Base-by-base conservation (phyloP, 805 yeast genomes). In the Hanseniaspora guilliermondii region DNA sequence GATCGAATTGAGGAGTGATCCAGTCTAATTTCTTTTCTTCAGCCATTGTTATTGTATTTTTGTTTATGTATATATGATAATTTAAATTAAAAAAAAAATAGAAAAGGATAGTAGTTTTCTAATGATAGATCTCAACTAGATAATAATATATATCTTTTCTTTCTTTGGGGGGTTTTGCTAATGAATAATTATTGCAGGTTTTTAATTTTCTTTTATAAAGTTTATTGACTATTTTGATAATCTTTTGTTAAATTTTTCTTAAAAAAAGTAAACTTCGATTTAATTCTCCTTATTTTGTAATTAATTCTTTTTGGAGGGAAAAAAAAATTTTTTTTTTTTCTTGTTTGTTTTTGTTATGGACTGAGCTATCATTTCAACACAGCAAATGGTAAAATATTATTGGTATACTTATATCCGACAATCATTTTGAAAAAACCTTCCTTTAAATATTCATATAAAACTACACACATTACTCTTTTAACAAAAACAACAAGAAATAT, bases 1-100 rank as follows among this genome's bases (percentile, higher is more conserved):
- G 84, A 72, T 86, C 95, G 75, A 85, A 85, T 58, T 84, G 85
- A 66, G 80, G 82, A 56, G 84, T 81, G 64, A 73, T 77, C 62
- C 79, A 69, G 62, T 55, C 57, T 36, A 55, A 44, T 44, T 52
- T 52, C 17, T 52, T 35, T 37, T 52, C 55, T 42, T 52, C 55
- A 30, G 55, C 41, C 55, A 52, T 52, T 52, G 14, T 50, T 16
- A 16, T 17, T 27, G 17, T 33, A 25, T 41, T 14, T 36, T 40
- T n/a, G n/a, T 25, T 16, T 49, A 40, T 40, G 16, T 17, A 4
- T 11, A 25, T 22, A 39, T 21, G 21, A 22, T 24, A 19, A 17
- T 30, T 6, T 27, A 27, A 16, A 16, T 27, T 21, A 27, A n/a
- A 42, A 42, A 24, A 41, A 42, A 42, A 42, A n/a, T n/a, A n/a